Evolutionary conservation across 2,329 filamentous ascomycete genomes (phyloP), one percentile per base, ranked within the genome.

Genomic region (Nemania abortiva): DNA sequence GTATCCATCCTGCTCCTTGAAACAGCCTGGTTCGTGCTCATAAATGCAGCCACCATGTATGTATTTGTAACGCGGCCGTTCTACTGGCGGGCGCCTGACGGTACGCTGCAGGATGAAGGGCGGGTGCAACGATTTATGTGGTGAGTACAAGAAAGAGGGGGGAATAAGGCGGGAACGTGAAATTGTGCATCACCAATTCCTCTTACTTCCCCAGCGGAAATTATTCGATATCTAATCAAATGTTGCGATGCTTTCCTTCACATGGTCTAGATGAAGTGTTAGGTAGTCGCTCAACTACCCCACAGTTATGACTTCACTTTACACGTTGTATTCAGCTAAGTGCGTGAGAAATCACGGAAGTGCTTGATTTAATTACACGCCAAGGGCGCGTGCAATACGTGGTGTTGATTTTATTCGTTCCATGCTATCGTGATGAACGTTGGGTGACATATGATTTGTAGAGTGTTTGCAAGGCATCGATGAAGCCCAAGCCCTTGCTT

Each of bases 51-150:
- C 0, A 93, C 92, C 2, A 90, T 91, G 72, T 92, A 91, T 76
- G 82, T 93, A 2, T 97, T 96, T 77, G 77, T 96, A 62, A 84
- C 84, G 65, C 85, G 85, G 74, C 89, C 89, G 0, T 96, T 93
- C 71, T 79, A 85, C 64, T 96, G 93, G 92, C 80, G 77, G 72
- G 79, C 82, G 0, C 83, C 84, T 61, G 83, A 86, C 29, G 88
- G 88, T 9, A 80, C 76, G 6, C 54, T 87, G 2, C 82, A 88
- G 37, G 88, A 90, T 54, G 82, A 77, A 0, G 89, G 89, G 3
- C 83, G 82, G 20, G 79, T 89, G 68, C 93, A 96, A 83, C 86
- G 93, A 62, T 97, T 97, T 78, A 92, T 97, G 89, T 97, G 92
- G 92, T 94, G 81, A 77, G 52, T 13, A 31, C n/a, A 7, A 13